Conservation (phyloP, 2,329 filamentous ascomycete genomes). For the Alternaria solani region DNA sequence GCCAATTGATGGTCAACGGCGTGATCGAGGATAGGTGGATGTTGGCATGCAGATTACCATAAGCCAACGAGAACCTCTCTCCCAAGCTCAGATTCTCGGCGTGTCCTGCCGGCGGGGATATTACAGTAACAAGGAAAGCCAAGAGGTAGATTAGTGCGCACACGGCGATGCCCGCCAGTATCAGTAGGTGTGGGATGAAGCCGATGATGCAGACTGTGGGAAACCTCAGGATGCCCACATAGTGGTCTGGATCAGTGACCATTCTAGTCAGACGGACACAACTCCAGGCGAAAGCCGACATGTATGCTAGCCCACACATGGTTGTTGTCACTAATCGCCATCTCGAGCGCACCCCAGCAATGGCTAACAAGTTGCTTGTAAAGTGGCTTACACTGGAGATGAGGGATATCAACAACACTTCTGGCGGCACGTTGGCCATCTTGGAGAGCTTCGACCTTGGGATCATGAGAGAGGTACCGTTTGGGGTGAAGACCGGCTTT, state of each 20-base stretch:
- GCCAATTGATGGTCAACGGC: slow-evolving; percentile 77
- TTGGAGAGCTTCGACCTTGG: slow-evolving; percentile 71
- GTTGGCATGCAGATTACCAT: slow-evolving; percentile 91
- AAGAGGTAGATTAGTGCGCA: slow-evolving; percentile 80
- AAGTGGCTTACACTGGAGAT: slow-evolving; percentile 91
- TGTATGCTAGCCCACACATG: slow-evolving; percentile 90
- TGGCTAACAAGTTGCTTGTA: slow-evolving; percentile 81
- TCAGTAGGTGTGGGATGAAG: slow-evolving; percentile 92
- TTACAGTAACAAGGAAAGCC: slow-evolving; percentile 77
- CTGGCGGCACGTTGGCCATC: slow-evolving; percentile 85
- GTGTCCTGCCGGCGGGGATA: slow-evolving; percentile 66
- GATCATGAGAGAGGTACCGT: slow-evolving; percentile 55
- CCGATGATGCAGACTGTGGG: slow-evolving; percentile 95
- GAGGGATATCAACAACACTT: slow-evolving; percentile 84
- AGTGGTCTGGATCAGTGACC: slow-evolving; percentile 53
- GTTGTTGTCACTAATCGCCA: slow-evolving; percentile 87
- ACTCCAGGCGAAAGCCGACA: slow-evolving; percentile 83
- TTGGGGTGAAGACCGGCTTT: slow-evolving; percentile 49
- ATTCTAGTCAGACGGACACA: slow-evolving; percentile 58
- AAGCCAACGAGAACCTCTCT: slow-evolving; percentile 74
- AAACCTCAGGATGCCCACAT: slow-evolving; percentile 79
- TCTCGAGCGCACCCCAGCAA: slow-evolving; percentile 79
- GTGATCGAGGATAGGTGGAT: slow-evolving; percentile 74
- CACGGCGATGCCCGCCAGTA: slow-evolving; percentile 77
- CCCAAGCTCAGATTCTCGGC: slow-evolving; percentile 56